These are phyloP conservation scores for Trichomonas vaginalis DNA, from an alignment of 208 protist genomes.

Conservation along the genomic window DNA sequence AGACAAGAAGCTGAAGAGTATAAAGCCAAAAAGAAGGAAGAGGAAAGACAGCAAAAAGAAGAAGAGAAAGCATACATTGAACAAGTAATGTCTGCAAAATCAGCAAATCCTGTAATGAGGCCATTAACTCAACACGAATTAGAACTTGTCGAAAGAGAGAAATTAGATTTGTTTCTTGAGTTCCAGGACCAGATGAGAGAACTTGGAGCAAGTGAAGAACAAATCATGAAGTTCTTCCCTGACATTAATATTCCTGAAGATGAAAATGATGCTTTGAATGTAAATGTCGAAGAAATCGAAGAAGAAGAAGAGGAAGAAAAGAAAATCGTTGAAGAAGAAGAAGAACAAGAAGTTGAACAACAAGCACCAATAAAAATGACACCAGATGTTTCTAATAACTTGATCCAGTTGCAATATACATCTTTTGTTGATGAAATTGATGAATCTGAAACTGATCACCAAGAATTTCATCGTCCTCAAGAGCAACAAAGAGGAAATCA, in stretches of 20 bases:
- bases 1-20: background rate
- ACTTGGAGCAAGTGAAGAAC: background rate
- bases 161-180: background rate
- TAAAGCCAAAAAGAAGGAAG: background rate
- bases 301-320: constrained; percentile 8
- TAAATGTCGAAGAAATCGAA: background rate
- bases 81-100: background rate
- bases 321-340: background rate
- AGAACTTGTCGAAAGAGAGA: background rate
- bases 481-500: background rate
- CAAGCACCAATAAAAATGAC: background rate
- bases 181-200: background rate
- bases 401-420: background rate
- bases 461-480: background rate
- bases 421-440: background rate
- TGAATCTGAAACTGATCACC: background rate
- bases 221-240: background rate
- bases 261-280: background rate
- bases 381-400: background rate
- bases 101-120: background rate
- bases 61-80: background rate
- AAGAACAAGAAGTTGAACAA: background rate
- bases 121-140: background rate
- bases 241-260: constrained; percentile 1
- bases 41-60: background rate